These are phyloP conservation scores for Phycomyces blakesleeanus DNA, from an alignment of 192 early-diverging fungal genomes.

Conservation along the genomic window DNA sequence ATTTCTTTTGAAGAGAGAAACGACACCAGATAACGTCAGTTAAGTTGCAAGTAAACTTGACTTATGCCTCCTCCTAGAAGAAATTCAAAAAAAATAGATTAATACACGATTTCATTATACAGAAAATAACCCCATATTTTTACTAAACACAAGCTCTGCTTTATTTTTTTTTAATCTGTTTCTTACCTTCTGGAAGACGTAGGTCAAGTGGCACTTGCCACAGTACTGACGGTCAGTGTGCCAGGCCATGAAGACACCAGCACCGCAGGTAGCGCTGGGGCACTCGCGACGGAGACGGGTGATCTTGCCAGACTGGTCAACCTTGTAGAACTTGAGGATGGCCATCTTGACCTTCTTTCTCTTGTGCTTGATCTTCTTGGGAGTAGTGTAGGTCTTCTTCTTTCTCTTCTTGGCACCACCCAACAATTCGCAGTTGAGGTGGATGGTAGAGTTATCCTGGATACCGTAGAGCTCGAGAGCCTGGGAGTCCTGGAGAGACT, in stretches of 20 bases:
- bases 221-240: conserved; percentile 99
- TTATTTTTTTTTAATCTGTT: conserved; percentile 16
- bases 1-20: no score
- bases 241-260: conserved; percentile 99
- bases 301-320: conserved; percentile 94
- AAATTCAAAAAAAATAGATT: neutral
- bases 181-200: conserved; percentile 85
- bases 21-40: no score
- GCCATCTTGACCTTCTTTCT: conserved; percentile 98
- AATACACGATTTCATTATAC: no score
- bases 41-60: neutral
- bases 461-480: conserved; percentile 50
- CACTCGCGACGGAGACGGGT: conserved; percentile 99
- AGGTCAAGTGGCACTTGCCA: conserved; percentile 93
- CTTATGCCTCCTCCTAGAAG: conserved; percentile 5
- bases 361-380: conserved; percentile 99
- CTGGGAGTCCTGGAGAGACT: conserved; percentile 46
- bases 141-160: neutral
- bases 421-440: conserved; percentile 65
- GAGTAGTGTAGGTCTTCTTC: conserved; percentile 99
- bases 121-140: no score
- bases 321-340: conserved; percentile 99
- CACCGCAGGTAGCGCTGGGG: conserved; percentile 93
- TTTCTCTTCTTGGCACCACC: conserved; percentile 98
- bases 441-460: conserved; percentile 71